Evolutionary conservation across 129 eudicot genomes (phyloP), one percentile per base, ranked within the genome.

Genomic region (Flaveria trinervia): DNA sequence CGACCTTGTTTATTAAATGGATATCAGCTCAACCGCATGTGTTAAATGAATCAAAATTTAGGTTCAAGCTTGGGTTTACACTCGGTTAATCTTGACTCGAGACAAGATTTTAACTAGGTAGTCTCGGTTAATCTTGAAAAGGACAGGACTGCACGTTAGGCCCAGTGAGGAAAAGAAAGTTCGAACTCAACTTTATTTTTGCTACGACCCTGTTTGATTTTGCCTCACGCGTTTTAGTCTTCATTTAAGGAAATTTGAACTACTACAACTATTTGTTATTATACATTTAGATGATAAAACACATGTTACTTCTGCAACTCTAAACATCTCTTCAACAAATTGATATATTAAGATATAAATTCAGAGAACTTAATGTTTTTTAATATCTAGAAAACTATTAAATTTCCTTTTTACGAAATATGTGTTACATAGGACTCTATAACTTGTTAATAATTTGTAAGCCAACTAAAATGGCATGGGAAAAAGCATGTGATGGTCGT

Each of bases 361-460:
- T 56, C 7, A 20, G 10, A 18, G 9, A 56, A 56, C 7, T 20
- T 7, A 17, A 7, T 6, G 22, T 0, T 56, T 56, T 56, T 3
- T 49, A 49, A 49, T 11, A 49, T 49, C 13, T 49, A 14, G 16
- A 12, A n/a, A 51, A 54, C 4, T 61, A 61, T 60, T 9, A 7
- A 14, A 7, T 15, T 4, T 54, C 36, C 5, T 17, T 54, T 15
- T 54, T 16, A 54, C 5, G 18, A 54, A 54, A 54, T 54, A 54
- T 54, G 22, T 59, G 22, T 17, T 44, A 25, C 25, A 59, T 61
- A 61, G 25, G 65, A 66, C 17, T 55, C 73, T 62, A 17, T 39
- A 75, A 62, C 5, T 41, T 77, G 45, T 39, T 54, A 44, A 17
- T 77, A 54, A 16, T 52, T 68, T 15, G 59, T 46, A 23, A 60